Percentiles rank a stretch among this genome's conserved stretches.
Evolutionary conservation across 2,329 filamentous ascomycete species (phyloP).

Genomic region (Drechslerella stenobrocha): DNA sequence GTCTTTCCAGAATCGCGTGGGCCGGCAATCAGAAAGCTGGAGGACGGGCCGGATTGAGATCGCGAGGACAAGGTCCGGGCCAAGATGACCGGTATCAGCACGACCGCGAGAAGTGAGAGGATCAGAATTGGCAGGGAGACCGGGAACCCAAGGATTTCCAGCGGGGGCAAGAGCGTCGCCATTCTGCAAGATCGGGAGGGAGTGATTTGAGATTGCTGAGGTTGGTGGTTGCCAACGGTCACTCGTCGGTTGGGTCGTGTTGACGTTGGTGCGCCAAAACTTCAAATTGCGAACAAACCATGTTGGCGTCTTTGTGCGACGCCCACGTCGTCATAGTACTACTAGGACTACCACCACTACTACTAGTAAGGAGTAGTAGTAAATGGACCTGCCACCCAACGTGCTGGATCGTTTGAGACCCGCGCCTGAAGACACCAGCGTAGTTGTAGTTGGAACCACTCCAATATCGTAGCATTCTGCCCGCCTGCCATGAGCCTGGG

Average conservation of each 20-base stretch:
- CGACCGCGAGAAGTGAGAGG: conserved; percentile 32
- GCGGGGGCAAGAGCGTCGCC: conserved; percentile 13
- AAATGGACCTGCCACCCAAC: too few species aligned
- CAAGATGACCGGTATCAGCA: conserved; percentile 37
- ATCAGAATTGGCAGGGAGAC: conserved; percentile 37
- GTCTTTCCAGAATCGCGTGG: conserved; percentile 45
- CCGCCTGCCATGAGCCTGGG: too few species aligned
- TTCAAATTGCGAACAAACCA: too few species aligned
- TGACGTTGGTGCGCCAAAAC: too few species aligned
- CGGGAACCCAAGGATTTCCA: conserved; percentile 34
- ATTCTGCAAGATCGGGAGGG: conserved; percentile 1
- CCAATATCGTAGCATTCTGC: too few species aligned
- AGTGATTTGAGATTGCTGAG: not conserved
- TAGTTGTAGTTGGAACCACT: too few species aligned
- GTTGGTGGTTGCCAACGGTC: not conserved
- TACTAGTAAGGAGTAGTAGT: too few species aligned
- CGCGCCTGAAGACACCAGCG: too few species aligned
- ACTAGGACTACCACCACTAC: too few species aligned
- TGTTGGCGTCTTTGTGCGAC: too few species aligned
- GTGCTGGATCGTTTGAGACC: too few species aligned
- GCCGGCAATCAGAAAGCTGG: conserved; percentile 27
- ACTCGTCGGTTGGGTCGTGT: not conserved
- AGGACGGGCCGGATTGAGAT: conserved; percentile 26
- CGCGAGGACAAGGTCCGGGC: conserved; percentile 12
- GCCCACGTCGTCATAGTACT: too few species aligned